phyloP scores from a whole-genome alignment of 2,329 filamentous ascomycete genomes.

The Penicillium verrucosum region DNA sequence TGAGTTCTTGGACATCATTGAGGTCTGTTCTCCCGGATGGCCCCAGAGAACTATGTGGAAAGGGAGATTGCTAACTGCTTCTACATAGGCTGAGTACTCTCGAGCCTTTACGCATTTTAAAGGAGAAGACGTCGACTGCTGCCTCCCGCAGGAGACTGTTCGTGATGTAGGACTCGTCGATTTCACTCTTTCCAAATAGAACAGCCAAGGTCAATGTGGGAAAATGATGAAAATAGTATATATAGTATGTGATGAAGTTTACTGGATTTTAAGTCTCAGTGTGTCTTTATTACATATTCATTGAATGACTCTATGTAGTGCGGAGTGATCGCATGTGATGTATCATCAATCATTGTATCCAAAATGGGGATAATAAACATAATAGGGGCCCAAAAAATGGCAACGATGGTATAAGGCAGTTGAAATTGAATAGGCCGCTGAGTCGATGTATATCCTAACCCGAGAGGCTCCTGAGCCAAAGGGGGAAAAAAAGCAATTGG shows the following conservation, averaged over 20 bases:
- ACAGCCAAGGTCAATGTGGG: neutral
- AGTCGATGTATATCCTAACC: neutral
- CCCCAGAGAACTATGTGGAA: too few species aligned
- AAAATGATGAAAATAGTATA: neutral
- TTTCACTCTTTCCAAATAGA: neutral
- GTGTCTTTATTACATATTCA: neutral
- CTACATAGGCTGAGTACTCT: slow-evolving; percentile 8
- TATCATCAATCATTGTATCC: slow-evolving; percentile 27
- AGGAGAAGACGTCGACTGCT: slow-evolving; percentile 13
- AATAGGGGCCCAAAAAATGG: slow-evolving; percentile 11
- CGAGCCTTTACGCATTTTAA: slow-evolving; percentile 11
- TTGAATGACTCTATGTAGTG: slow-evolving; percentile 4
- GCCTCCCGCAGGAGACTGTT: slow-evolving; percentile 7
- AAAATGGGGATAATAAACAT: slow-evolving; percentile 14
- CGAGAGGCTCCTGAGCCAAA: neutral
- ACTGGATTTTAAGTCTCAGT: neutral
- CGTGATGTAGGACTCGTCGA: slow-evolving; percentile 7
- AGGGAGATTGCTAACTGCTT: neutral
- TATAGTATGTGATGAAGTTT: neutral
- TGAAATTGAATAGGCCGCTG: slow-evolving; percentile 4
- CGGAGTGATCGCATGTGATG: slow-evolving; percentile 3
- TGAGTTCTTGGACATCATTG: neutral
- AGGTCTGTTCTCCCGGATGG: neutral
- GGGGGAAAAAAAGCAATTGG: neutral
- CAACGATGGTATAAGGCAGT: slow-evolving; percentile 20